Conservation (phyloP, 2,329 filamentous ascomycete genomes). For the Trichoderma arundinaceum region DNA sequence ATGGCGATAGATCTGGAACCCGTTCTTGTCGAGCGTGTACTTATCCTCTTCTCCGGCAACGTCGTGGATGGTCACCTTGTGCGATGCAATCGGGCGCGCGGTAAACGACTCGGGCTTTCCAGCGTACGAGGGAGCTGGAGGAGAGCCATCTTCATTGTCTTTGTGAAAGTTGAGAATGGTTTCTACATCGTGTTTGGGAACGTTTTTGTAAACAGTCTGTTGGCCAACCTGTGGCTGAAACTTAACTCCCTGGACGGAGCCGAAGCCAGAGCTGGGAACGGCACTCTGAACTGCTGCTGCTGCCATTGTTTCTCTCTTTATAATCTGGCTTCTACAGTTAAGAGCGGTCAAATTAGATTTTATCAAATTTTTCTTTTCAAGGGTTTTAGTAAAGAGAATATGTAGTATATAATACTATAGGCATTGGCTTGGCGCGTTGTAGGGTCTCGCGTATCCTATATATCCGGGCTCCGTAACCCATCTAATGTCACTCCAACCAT, state of each 20-base stretch:
- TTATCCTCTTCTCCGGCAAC: constrained; percentile 45
- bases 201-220: not conserved
- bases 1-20: constrained; percentile 46
- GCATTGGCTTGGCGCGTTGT: not conserved
- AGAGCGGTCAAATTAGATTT: too few species aligned
- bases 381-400: not conserved
- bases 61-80: constrained; percentile 44
- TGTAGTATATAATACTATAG: not conserved
- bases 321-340: too few species aligned
- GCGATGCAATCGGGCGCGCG: constrained; percentile 37
- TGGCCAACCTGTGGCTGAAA: constrained; percentile 29
- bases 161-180: constrained; percentile 49
- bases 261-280: constrained; percentile 22
- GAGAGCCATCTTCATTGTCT: constrained; percentile 50
- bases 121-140: constrained; percentile 46
- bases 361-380: not conserved
- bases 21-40: constrained; percentile 48
- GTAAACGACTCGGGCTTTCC: constrained; percentile 45
- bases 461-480: not conserved
- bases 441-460: not conserved
- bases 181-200: constrained; percentile 41
- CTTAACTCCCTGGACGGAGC: constrained; percentile 24
- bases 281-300: constrained; percentile 36
- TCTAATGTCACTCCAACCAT: not conserved
- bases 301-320: constrained; percentile 35